Evolutionary conservation across 2,329 filamentous ascomycete genomes (phyloP).

Genomic region (Nemania abortiva): DNA sequence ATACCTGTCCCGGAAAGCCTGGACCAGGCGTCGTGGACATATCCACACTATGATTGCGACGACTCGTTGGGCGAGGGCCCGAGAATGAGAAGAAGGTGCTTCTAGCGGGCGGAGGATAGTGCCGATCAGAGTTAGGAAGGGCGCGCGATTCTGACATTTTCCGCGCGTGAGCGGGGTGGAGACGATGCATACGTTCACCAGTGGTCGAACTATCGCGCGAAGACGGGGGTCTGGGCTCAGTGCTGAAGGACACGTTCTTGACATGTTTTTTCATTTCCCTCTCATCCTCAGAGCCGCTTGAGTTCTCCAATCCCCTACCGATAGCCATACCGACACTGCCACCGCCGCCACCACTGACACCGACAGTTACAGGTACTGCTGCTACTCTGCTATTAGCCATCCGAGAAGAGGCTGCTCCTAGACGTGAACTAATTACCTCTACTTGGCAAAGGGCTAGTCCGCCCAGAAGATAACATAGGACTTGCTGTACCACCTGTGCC

Average conservation of each 20-base stretch:
- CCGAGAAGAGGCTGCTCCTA: constrained; percentile 33
- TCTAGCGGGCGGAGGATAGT: constrained; percentile 46
- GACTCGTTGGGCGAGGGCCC: constrained; percentile 44
- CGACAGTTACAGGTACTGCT: constrained; percentile 33
- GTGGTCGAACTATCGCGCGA: constrained; percentile 39
- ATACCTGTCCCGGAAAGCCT: constrained; percentile 26
- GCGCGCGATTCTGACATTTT: constrained; percentile 35
- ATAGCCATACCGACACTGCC: constrained; percentile 34
- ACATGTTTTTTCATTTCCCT: constrained; percentile 40
- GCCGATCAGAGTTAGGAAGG: constrained; percentile 38
- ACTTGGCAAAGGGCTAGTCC: constrained; percentile 39
- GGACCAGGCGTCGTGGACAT: constrained; percentile 30
- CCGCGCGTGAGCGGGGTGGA: constrained; percentile 42
- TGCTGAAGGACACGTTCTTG: constrained; percentile 34
- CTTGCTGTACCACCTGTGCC: constrained; percentile 33
- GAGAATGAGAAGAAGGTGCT: constrained; percentile 48
- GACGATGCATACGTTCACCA: constrained; percentile 43
- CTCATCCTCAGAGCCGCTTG: constrained; percentile 44
- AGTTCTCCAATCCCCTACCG: constrained; percentile 37
- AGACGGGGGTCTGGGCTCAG: constrained; percentile 34
- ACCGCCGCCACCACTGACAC: background rate
- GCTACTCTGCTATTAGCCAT: constrained; percentile 39
- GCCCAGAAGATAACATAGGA: constrained; percentile 38
- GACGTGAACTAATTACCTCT: constrained; percentile 44
- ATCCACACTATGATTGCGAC: constrained; percentile 36